phyloP scores from a whole-genome alignment of 495 filamentous ascomycete species.

The Neurospora sp. region DNA sequence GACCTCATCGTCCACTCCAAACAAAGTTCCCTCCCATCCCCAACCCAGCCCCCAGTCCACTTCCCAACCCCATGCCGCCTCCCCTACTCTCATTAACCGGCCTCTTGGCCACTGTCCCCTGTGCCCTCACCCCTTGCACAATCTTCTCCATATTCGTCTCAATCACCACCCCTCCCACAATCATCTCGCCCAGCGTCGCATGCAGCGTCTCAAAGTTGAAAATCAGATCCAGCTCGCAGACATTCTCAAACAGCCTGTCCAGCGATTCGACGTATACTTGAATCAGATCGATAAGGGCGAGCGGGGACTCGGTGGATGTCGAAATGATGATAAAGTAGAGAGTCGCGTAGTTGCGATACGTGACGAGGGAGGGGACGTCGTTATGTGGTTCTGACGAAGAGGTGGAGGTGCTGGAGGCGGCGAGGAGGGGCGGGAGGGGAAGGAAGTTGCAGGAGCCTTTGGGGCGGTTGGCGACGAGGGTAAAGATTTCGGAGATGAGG shows the following conservation, averaged over 20 bases:
- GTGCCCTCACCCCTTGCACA: constrained; percentile 69
- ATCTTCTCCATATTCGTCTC: constrained; percentile 86
- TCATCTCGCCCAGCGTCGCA: constrained; percentile 84
- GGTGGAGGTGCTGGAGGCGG: constrained; percentile 35
- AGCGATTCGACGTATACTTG: constrained; percentile 96
- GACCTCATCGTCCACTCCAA: constrained; percentile 42
- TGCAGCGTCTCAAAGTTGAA: constrained; percentile 98
- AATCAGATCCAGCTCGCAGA: constrained; percentile 95
- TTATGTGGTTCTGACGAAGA: constrained; percentile 58
- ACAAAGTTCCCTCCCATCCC: constrained; percentile 49
- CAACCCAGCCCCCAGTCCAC: constrained; percentile 31
- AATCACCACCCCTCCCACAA: constrained; percentile 90
- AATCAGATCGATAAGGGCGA: constrained; percentile 90
- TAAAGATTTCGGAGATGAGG: constrained; percentile 94
- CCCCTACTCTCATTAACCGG: constrained; percentile 44
- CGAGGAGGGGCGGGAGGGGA: constrained; percentile 47
- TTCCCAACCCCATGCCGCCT: constrained; percentile 6
- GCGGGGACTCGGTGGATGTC: constrained; percentile 92
- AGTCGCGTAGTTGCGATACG: constrained; percentile 96
- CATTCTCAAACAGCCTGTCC: constrained; percentile 92
- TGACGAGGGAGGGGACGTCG: constrained; percentile 88
- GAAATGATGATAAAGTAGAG: constrained; percentile 98
- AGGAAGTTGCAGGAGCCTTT: constrained; percentile 93
- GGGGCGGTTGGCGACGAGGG: constrained; percentile 84
- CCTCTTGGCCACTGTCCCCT: constrained; percentile 69